Base-by-base conservation (phyloP, 495 filamentous ascomycete genomes). In the Aeminium ludgeri region DNA sequence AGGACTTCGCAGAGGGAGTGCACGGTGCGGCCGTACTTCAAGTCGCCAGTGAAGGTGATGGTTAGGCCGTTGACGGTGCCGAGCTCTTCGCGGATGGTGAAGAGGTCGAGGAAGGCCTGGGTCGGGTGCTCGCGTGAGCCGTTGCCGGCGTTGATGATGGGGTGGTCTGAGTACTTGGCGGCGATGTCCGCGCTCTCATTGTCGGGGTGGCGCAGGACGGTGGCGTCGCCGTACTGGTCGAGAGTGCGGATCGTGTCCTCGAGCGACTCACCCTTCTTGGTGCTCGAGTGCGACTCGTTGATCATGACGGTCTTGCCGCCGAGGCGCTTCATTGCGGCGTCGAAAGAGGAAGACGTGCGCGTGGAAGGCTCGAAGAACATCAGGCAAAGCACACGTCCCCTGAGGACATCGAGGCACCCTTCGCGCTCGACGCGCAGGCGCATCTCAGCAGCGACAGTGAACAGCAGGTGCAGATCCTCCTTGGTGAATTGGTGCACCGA, bases 311-410 rank as follows among this genome's bases (percentile, higher is more conserved):
- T 82, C 18, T 78, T 69, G 19, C 89, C 89, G 31, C 89, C 89
- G 6, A 97, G 76, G 11, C 91, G 78, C 67, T 95, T 86, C 89
- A 97, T 97, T 30, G 89, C 91, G 20, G 86, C 77, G 53, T 97
- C 91, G 53, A 97, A 97, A 18, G 89, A 97, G 34, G 83, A 77
- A 12, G 87, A 96, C 10, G 89, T 97, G 25, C 89, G 74, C 5
- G 89, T 97, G 1, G 86, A 95, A 2, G 89, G 87, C 66, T 97
- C 89, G 62, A 82, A 97, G 74, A 97, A 97, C 64, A 96, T 74
- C 1, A 82, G 86, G 65, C 75, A 80, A 19, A 97, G 71, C 19
- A 96, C 65, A 31, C 80, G 75, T 25, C 86, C 85, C 52, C 79
- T 83, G 39, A 97, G 72, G 37, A 93, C 67, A 46, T 86, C 78